These are phyloP conservation scores for Suhomyces bolitotheri DNA, from an alignment of 1,139 yeast genomes.

Conservation along the genomic window DNA sequence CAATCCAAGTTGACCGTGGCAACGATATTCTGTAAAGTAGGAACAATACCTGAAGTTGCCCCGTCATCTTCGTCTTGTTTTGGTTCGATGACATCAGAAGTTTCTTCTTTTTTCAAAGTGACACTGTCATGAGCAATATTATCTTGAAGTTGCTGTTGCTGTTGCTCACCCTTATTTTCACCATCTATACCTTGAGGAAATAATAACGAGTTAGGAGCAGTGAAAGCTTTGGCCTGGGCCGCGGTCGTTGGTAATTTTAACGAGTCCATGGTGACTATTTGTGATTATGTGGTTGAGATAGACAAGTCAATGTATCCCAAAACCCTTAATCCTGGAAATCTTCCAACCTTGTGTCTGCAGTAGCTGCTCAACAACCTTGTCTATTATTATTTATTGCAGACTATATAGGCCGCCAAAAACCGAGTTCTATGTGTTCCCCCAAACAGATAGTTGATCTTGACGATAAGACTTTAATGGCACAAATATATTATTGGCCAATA, in stretches of 20 bases:
- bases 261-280: constrained; percentile 55
- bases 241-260: constrained; percentile 77
- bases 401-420: constrained; percentile 11
- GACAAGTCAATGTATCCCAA: constrained; percentile 50
- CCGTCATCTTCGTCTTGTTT: constrained; percentile 60
- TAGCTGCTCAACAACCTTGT: constrained; percentile 10
- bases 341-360: constrained; percentile 9
- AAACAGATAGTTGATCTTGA: constrained; percentile 10
- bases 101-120: constrained; percentile 29
- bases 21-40: constrained; percentile 93
- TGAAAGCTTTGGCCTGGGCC: constrained; percentile 76
- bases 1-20: constrained; percentile 98
- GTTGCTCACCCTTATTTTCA: constrained; percentile 18
- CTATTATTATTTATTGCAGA: constrained; percentile 14
- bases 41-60: constrained; percentile 89
- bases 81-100: constrained; percentile 38
- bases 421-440: constrained; percentile 10
- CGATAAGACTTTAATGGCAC: constrained; percentile 8
- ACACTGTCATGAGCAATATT: constrained; percentile 14
- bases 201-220: constrained; percentile 65
- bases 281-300: constrained; percentile 25
- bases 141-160: constrained; percentile 9
- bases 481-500: constrained; percentile 9
- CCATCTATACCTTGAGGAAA: constrained; percentile 54
- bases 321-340: background rate